These are phyloP conservation scores for Exophiala calicioides DNA, from an alignment of 2,329 filamentous ascomycete species.

Conservation along the genomic window DNA sequence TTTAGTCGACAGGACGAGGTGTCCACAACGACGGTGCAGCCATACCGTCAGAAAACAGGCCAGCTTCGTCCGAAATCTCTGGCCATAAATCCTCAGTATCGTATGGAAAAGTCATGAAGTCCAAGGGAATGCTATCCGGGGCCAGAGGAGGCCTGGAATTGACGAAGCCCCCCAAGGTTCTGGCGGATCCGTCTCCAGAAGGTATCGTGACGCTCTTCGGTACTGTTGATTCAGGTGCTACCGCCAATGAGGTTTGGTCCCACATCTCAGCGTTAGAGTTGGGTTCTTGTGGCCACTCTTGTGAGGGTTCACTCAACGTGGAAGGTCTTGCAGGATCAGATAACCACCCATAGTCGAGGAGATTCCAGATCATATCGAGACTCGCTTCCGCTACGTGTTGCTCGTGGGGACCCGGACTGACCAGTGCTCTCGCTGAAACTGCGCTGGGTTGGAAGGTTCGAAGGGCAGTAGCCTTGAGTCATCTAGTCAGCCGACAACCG, in stretches of 20 bases:
- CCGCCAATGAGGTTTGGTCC: neutral
- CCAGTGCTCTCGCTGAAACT: slow-evolving; percentile 8
- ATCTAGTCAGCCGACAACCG: neutral
- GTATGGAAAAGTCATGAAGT: slow-evolving; percentile 1
- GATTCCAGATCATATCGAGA: slow-evolving; percentile 10
- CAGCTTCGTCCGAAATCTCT: neutral
- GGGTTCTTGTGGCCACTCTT: neutral
- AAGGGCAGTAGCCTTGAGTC: slow-evolving; percentile 7
- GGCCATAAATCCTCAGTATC: neutral
- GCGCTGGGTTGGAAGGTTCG: slow-evolving; percentile 10
- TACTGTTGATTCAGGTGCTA: neutral
- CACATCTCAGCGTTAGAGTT: neutral
- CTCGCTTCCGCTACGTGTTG: neutral
- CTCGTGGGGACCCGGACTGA: slow-evolving; percentile 4
- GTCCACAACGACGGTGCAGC: neutral
- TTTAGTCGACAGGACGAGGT: neutral
- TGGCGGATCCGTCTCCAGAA: too few relatives aligned
- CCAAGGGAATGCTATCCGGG: neutral
- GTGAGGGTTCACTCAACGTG: neutral
- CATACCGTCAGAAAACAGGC: neutral
- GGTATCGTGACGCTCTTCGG: neutral
- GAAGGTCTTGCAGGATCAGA: slow-evolving; percentile 12
- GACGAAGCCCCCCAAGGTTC: neutral
- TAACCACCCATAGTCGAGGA: slow-evolving; percentile 23
- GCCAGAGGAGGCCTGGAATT: neutral